Evolutionary conservation across 2,329 filamentous ascomycete species (phyloP).

Genomic region (Macrophomina tecta): DNA sequence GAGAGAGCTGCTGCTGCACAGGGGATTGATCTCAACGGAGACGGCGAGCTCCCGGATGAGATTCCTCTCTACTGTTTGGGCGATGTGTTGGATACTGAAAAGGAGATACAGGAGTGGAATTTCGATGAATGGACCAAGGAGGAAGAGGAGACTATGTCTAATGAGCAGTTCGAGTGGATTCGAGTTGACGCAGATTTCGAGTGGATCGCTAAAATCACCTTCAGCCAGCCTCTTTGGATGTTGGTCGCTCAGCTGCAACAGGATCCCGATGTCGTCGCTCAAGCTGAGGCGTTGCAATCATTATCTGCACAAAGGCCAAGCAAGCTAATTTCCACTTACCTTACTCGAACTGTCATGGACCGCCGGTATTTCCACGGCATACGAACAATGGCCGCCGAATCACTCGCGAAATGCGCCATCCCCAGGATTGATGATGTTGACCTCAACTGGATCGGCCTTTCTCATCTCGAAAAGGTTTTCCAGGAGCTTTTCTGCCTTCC

Average conservation of each 20-base stretch:
- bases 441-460: slow-evolving; percentile 77
- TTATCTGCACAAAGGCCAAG: slow-evolving; percentile 72
- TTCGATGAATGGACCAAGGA: slow-evolving; percentile 88
- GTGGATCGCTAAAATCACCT: slow-evolving; percentile 87
- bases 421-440: slow-evolving; percentile 53
- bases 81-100: slow-evolving; percentile 82
- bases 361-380: slow-evolving; percentile 93
- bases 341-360: slow-evolving; percentile 89
- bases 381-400: slow-evolving; percentile 80
- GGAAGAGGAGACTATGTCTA: slow-evolving; percentile 88
- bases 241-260: slow-evolving; percentile 97
- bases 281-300: slow-evolving; percentile 75
- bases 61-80: slow-evolving; percentile 89
- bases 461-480: slow-evolving; percentile 85
- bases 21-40: slow-evolving; percentile 67
- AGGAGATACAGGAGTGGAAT: slow-evolving; percentile 83
- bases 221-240: slow-evolving; percentile 93
- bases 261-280: slow-evolving; percentile 94
- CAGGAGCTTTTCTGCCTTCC: slow-evolving; percentile 86
- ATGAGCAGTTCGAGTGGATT: slow-evolving; percentile 98
- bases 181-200: slow-evolving; percentile 98
- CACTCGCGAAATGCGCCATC: slow-evolving; percentile 78
- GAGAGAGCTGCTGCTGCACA: slow-evolving; percentile 72
- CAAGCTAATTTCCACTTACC: slow-evolving; percentile 84
- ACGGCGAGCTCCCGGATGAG: slow-evolving; percentile 70